Evolutionary conservation across 2,329 filamentous ascomycete genomes (phyloP).

Genomic region (Fusarium scirpi): DNA sequence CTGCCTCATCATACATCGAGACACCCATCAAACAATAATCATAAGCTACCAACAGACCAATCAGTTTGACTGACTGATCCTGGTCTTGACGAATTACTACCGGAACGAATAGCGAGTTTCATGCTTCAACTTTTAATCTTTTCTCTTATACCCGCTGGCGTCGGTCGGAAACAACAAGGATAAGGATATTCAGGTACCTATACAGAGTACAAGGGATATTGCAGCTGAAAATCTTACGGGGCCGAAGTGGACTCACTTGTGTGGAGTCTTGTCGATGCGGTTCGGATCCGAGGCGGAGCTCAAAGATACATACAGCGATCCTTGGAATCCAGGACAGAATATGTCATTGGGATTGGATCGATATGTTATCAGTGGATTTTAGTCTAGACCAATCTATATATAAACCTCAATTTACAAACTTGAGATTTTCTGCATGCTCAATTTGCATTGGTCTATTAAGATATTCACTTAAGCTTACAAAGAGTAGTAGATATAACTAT

Average conservation of each 20-base stretch:
- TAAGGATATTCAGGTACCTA: conserved; percentile 7
- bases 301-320: neutral
- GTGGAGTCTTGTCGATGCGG: conserved; percentile 16
- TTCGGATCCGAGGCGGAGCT: conserved; percentile 32
- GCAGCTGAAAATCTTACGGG: conserved; percentile 8
- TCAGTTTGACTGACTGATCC: neutral
- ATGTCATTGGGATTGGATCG: neutral
- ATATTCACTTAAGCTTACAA: neutral
- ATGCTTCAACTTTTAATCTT: neutral
- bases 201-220: neutral
- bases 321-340: neutral
- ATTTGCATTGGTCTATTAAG: neutral
- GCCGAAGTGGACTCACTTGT: conserved; percentile 23
- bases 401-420: neutral
- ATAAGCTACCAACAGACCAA: neutral
- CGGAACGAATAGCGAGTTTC: conserved; percentile 18
- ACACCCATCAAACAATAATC: conserved; percentile 38
- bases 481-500: neutral
- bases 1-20: conserved; percentile 41
- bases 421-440: neutral
- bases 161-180: conserved; percentile 32
- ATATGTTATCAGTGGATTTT: neutral
- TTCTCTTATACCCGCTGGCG: conserved; percentile 40
- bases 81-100: conserved; percentile 19
- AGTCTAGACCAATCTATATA: neutral